Base-by-base conservation (phyloP, 1,284 basidiomycete species). In the Moesziomyces globuligerus region DNA sequence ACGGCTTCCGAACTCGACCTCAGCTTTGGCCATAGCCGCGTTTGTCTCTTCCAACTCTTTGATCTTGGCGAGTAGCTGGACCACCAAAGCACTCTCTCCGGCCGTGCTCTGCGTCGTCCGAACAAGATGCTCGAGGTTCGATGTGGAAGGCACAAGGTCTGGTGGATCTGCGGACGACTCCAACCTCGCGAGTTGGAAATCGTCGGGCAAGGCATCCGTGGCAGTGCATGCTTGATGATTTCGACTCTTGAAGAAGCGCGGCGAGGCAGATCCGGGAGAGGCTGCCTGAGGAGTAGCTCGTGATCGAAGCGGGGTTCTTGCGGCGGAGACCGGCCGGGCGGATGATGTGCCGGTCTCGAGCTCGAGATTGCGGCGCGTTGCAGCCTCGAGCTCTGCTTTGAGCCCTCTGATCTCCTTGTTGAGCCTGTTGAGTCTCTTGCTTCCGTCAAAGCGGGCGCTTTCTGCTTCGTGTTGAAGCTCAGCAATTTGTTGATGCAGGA, bases 31-130 rank as follows among this genome's bases (percentile, higher is more conserved):
- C 55, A 79, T 74, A 17, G 61, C 69, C 0, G 51, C 38, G 42
- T 79, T 79, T 4, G 74, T 74, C 45, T 78, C 74, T 48, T 78
- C 76, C 7, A 79, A 57, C 50, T 79, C 77, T 20, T 65, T 64
- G 53, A 79, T 69, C 55, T 79, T 79, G 54, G 69, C 61, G 13
- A 79, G 52, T 5, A 79, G 53, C 34, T 74, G 77, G 1, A 66
- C 58, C 0, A 79, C 50, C 3, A 79, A 47, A 20, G 69, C 75
- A 11, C 65, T 61, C 39, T 79, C 76, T 21, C 56, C 64, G 3
- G 28, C 47, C 13, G 56, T 40, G 7, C 52, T 28, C 11, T 43
- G 44, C 11, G 45, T 42, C 7, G 56, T 57, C 13, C 50, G 55
- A 1, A 67, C 57, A 46, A 71, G 39, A 15, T 39, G 57, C 34